Base-by-base conservation (phyloP, 306 rosid species). In the Cicer yamashitae region DNA sequence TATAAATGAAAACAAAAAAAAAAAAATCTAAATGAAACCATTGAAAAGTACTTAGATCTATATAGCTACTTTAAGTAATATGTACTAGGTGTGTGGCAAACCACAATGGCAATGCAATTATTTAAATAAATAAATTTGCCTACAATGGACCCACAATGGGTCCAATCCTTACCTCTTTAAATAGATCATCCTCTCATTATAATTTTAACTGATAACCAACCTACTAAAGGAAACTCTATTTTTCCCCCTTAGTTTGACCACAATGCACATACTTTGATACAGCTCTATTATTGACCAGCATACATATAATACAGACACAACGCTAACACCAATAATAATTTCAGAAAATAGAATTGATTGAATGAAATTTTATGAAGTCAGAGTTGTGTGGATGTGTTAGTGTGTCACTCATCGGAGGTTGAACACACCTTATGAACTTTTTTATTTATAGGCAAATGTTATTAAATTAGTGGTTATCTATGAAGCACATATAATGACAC, bases 231-330 rank as follows among this genome's bases (percentile, higher is more conserved):
- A 13, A 61, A 34, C 25, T 43, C 69, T 5, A 12, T 1, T 3
- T 30, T 53, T 12, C 9, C 3, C 37, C 71, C 56, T 37, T 37
- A 64, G n/a, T 37, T 45, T 18, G 58, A 46, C 43, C 47, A 34
- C 10, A 62, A 39, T 25, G 20, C 64, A 56, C 20, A 37, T 18
- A 46, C 34, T 7, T 46, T 64, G 50, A 71, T 10, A 61, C 39
- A 63, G 39, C 74, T 53, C 48, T 63, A 53, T 17, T 12, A 38
- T 63, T 37, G 77, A 70, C 53, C 52, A 30, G 18, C 34, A 25
- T 25, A 25, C 52, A 7, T 67, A 39, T 39, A 56, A 46, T 17
- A 25, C 34, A 0, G 34, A 25, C 34, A 3, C 34, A 25, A 25
- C 34, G 4, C 34, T 25, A 25, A 30, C 37, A 30, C 37, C 37